Base-by-base conservation (phyloP, 2,329 filamentous ascomycete species). In the Xylariaceae sp. region DNA sequence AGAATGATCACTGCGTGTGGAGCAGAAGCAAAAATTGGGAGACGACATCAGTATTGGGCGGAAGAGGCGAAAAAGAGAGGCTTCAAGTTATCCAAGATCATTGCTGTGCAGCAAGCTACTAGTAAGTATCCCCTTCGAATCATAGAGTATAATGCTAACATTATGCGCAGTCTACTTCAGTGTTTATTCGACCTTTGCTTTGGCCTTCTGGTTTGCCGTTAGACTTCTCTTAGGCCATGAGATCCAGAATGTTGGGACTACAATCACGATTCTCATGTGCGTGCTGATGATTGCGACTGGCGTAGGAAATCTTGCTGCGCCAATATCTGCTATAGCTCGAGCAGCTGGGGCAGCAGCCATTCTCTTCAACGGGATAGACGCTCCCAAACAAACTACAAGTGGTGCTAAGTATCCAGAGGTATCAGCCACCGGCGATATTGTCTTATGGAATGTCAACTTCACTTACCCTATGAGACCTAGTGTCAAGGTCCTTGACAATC, bases 381-480 rank as follows among this genome's bases (percentile, higher is more conserved):
- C 76, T 0, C 75, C 75, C 1, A 71, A 68, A 48, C 73, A 75
- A 7, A 60, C 63, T 1, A 64, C 61, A 1, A 71, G 69, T 14
- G 75, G 73, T 2, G 60, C 80, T 9, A 75, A 67, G 48, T 70
- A 71, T 1, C 77, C 77, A 0, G 73, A 80, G 16, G 75, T 77
- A 9, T 75, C 74, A 6, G 73, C 74, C 2, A 66, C 68, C 4
- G 72, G 72, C 12, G 77, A 86, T 42, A 85, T 89, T 42, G 71
- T 78, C 5, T 78, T 91, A 16, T 71, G 81, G 28, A 74, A 83
- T 38, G 78, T 92, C 14, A 81, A 77, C 13, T 91, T 92, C 61
- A 81, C 86, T 1, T 92, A 92, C 57, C 88, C 88, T 0, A 81
- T 73, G 22, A 75, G 85, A 14, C 82, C 83, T 0, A 76, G 83